These are phyloP conservation scores for Entomortierella parvispora DNA, from an alignment of 192 early-diverging fungal species.

Conservation along the genomic window DNA sequence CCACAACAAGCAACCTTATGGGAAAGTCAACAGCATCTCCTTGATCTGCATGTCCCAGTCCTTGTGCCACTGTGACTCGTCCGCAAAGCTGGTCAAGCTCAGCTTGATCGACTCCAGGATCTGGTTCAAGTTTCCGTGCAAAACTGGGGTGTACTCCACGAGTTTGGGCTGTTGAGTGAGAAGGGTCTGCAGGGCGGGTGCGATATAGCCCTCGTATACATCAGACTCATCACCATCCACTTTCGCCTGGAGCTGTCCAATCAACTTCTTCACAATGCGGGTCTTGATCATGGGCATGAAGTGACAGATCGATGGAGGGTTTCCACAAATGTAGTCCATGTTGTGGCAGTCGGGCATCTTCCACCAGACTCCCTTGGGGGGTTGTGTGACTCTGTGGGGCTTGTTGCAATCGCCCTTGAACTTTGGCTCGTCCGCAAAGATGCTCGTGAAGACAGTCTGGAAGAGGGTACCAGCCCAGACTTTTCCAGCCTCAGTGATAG, in stretches of 20 bases:
- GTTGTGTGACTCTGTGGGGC: slow-evolving; percentile 59
- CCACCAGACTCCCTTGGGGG: slow-evolving; percentile 59
- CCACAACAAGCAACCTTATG: slow-evolving; percentile 11
- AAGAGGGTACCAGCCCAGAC: slow-evolving; percentile 37
- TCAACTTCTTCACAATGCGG: slow-evolving; percentile 39
- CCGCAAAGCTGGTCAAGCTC: slow-evolving; percentile 24
- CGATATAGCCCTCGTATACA: slow-evolving; percentile 30
- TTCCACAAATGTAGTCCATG: slow-evolving; percentile 69
- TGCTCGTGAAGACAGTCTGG: slow-evolving; percentile 52
- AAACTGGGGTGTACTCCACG: neutral
- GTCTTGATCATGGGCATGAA: slow-evolving; percentile 60
- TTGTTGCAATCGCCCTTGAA: slow-evolving; percentile 70
- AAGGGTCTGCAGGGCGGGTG: slow-evolving; percentile 22
- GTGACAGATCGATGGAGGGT: slow-evolving; percentile 69
- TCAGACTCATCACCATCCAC: slow-evolving; percentile 39
- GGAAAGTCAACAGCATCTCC: slow-evolving; percentile 43
- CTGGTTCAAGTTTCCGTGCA: slow-evolving; percentile 47
- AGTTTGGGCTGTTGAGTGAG: slow-evolving; percentile 23
- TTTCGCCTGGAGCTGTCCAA: slow-evolving; percentile 26
- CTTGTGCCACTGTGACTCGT: slow-evolving; percentile 27
- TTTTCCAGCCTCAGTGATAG: slow-evolving; percentile 24
- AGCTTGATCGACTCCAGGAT: slow-evolving; percentile 33
- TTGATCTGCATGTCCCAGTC: slow-evolving; percentile 43
- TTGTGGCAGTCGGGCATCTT: slow-evolving; percentile 60
- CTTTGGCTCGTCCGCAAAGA: slow-evolving; percentile 58